Evolutionary conservation across 441 rosid genomes (phyloP), one percentile per base, ranked within the genome.

Genomic region (Euphorbia celastroides): DNA sequence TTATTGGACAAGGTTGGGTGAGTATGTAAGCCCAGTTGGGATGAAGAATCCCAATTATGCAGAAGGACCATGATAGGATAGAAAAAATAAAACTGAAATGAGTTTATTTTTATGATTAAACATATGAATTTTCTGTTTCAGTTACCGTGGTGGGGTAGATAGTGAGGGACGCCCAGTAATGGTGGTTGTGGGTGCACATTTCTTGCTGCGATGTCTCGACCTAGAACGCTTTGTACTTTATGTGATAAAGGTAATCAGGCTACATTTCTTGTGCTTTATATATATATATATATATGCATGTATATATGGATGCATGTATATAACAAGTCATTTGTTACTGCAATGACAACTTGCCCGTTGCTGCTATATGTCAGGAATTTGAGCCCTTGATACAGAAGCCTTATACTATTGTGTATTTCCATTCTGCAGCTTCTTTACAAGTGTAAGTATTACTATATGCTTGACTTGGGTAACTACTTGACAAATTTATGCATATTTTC

Each of bases 101-200:
- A n/a, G n/a, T n/a, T n/a, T n/a, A n/a, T n/a, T n/a, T n/a, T n/a
- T n/a, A n/a, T n/a, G n/a, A n/a, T n/a, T n/a, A n/a, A n/a, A n/a
- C n/a, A n/a, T n/a, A n/a, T n/a, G n/a, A n/a, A 72, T 17, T 69
- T 81, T 68, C 70, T 42, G 25, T 75, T 70, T 67, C 89, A 94
- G 99, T 64, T 94, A 92, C 78, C 96, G 97, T 32, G 98, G 99
- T 75, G 97, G 99, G 54, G 96, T 92, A 44, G 99, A 94, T 76
- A 85, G 88, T 20, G 98, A 94, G 77, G 99, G 98, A 61, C 94
- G 75, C 55, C 98, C 98, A 69, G 99, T 94, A 36, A 89, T 94
- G 92, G 98, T 94, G 46, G 84, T 94, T 77, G 99, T 92, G 73
- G 99, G 99, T 77, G 99, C 99, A 41, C 99, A 94, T 74, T 92